phyloP scores from a whole-genome alignment of 495 filamentous ascomycete genomes.

The Talaromyces liani region DNA sequence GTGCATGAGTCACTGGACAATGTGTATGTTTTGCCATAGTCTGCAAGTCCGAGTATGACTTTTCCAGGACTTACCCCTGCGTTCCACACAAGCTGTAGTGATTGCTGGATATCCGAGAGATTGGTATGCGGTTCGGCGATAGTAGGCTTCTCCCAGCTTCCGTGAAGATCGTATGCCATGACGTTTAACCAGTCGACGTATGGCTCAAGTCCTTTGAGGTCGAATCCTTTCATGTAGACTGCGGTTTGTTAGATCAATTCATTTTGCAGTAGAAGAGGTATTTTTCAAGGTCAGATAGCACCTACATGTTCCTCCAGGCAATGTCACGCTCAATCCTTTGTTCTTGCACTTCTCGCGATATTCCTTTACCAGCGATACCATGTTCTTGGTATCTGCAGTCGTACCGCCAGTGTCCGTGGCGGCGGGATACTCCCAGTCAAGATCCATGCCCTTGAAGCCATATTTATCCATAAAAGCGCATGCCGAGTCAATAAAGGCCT shows the following conservation, averaged over 20 bases:
- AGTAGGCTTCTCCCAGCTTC: conserved; percentile 18
- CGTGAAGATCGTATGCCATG: conserved; percentile 16
- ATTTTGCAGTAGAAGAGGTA: neutral
- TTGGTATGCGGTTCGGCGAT: conserved; percentile 4
- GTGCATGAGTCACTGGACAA: conserved; percentile 18
- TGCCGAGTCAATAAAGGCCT: conserved; percentile 28
- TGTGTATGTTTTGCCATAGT: conserved; percentile 38
- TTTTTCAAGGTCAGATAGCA: neutral
- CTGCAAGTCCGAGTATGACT: conserved; percentile 38
- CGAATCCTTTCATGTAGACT: conserved; percentile 37
- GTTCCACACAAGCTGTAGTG: conserved; percentile 36
- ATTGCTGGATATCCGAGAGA: conserved; percentile 9
- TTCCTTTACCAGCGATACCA: conserved; percentile 17
- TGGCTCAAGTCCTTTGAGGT: conserved; percentile 26
- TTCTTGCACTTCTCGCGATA: conserved; percentile 4
- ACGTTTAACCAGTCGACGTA: conserved; percentile 31
- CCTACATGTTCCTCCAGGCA: conserved; percentile 10
- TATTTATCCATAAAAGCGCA: conserved; percentile 32
- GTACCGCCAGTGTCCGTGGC: conserved; percentile 20
- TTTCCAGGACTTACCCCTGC: conserved; percentile 32
- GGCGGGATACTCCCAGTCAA: conserved; percentile 25
- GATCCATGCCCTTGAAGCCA: conserved; percentile 21
- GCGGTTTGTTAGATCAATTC: neutral
- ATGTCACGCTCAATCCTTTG: conserved; percentile 9
- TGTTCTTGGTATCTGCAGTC: conserved; percentile 16